Conservation (phyloP, 2,329 filamentous ascomycete genomes). For the Fusarium pseudocircinatum region DNA sequence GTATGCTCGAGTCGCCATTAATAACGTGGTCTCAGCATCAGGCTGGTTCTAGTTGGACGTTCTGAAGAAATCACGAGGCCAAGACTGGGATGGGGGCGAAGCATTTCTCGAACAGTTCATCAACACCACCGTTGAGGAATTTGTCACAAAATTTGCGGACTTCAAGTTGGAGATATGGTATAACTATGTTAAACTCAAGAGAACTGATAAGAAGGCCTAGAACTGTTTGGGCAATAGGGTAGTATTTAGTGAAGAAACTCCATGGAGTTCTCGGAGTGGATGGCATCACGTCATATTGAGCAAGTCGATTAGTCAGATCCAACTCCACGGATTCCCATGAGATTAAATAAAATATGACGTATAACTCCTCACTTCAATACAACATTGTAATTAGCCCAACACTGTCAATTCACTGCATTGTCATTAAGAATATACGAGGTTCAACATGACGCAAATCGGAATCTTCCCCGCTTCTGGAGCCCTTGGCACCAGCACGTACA, state of each 20-base stretch:
- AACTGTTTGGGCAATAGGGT: neutral
- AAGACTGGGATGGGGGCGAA: neutral
- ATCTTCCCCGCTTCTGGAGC: conserved; percentile 36
- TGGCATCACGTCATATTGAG: conserved; percentile 21
- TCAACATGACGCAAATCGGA: conserved; percentile 21
- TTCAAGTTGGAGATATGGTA: conserved; percentile 15
- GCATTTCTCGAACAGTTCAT: neutral
- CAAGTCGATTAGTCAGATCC: conserved; percentile 8
- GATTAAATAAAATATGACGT: neutral
- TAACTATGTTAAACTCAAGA: neutral
- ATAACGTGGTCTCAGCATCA: neutral
- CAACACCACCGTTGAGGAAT: neutral
- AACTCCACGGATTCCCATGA: conserved; percentile 1
- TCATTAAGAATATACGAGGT: neutral
- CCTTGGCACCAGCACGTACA: conserved; percentile 29
- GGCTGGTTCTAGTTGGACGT: conserved; percentile 14
- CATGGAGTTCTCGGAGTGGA: neutral
- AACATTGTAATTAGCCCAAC: accelerated
- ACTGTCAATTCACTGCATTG: neutral
- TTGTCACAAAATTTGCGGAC: neutral
- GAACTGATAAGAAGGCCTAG: neutral
- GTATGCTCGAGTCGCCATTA: neutral
- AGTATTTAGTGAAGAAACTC: neutral
- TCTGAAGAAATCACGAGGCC: neutral
- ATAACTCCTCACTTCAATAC: neutral